Conservation (phyloP, 2,329 filamentous ascomycete genomes). For the Fusarium haematococcum region DNA sequence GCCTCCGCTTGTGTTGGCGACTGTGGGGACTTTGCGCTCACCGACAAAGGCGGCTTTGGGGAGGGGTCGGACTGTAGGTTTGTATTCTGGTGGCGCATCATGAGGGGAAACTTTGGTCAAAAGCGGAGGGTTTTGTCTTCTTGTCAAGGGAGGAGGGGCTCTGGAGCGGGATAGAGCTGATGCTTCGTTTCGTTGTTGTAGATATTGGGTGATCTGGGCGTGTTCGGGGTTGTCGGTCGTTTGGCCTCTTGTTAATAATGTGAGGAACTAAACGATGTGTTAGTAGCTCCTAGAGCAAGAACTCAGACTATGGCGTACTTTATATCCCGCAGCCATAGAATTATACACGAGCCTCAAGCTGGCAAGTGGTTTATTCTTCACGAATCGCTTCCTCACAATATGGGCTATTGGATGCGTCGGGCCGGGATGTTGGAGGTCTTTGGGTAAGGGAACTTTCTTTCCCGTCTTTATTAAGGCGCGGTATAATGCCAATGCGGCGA, state of each 20-base stretch:
- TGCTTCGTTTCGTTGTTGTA: constrained; percentile 48
- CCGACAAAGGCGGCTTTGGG: constrained; percentile 59
- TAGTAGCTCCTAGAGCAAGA: neutral
- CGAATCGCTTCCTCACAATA: constrained; percentile 72
- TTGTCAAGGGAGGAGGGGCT: constrained; percentile 21
- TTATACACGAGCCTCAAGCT: constrained; percentile 71
- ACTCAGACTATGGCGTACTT: constrained; percentile 53
- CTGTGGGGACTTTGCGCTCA: constrained; percentile 63
- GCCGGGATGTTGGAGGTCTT: constrained; percentile 51
- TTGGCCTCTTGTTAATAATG: constrained; percentile 55
- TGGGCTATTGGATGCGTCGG: constrained; percentile 61
- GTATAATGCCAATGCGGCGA: constrained; percentile 76
- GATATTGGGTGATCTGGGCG: constrained; percentile 54
- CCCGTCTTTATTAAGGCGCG: constrained; percentile 74
- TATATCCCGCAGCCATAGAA: constrained; percentile 76
- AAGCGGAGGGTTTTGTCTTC: constrained; percentile 40
- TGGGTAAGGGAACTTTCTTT: constrained; percentile 63
- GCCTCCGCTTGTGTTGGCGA: constrained; percentile 64
- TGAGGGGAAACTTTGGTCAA: constrained; percentile 50
- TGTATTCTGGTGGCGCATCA: constrained; percentile 59
- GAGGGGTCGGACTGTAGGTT: constrained; percentile 58
- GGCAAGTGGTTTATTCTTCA: constrained; percentile 66
- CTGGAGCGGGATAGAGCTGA: constrained; percentile 38
- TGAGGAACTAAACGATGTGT: constrained; percentile 52
- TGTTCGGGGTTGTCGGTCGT: constrained; percentile 54